Base-by-base conservation (phyloP, 495 filamentous ascomycete species). In the Penicillium pancosmium region DNA sequence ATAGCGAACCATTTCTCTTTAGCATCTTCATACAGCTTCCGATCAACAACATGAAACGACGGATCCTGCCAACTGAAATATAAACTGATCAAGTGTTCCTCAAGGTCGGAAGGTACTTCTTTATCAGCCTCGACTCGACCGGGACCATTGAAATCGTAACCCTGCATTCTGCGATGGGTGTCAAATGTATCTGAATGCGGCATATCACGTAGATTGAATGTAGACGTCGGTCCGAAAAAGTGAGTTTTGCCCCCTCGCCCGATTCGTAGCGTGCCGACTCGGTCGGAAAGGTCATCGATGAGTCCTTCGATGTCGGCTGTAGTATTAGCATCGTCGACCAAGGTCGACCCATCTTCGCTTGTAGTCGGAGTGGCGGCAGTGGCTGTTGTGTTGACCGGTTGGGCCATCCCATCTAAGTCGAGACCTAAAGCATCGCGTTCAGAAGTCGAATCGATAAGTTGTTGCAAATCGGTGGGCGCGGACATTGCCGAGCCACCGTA, bases 11-110 rank as follows among this genome's bases (percentile, higher is more conserved):
- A 58, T 34, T 58, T 49, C 16, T 46, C 34, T 48, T 60, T 60
- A 27, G 53, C 64, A 18, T 55, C 51, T 11, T 67, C 50, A 43
- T 69, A 71, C 18, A 70, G 65, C 9, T 61, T 35, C 34, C 59
- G 49, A 48, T 75, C 65, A 7, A 77, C 66, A 4, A 68, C 66
- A 52, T 72, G 68, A 21, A 72, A 58, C 9, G 52, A 56, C 3
- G 75, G 73, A 53, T 77, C 63, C 46, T 78, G 63, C 75, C 75
- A 78, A 5, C 60, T 50, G 47, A 78, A 77, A 43, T 69, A 78
- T 0, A 78, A 62, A 46, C 69, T 62, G 33, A 68, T 58, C 4
- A 78, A 61, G 54, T 76, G 76, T 7, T 67, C 49, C 48, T 75
- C 69, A 5, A 75, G 52, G 4, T 12, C 56, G 16, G 36, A 16